These are phyloP conservation scores for Zoysia matrella DNA, from an alignment of 202 grass and related monocot genomes.

Conservation along the genomic window DNA sequence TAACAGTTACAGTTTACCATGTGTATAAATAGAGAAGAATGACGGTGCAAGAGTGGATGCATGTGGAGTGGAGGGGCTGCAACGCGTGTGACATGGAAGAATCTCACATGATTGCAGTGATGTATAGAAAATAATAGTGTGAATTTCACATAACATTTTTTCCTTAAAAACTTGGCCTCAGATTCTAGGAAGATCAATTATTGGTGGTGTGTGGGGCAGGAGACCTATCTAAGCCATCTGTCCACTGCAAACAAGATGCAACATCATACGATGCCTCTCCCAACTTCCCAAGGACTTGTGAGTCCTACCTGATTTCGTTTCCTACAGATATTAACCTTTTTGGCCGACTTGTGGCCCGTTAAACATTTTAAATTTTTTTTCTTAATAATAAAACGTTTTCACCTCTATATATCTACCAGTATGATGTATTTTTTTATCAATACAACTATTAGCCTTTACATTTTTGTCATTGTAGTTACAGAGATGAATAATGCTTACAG, in stretches of 20 bases:
- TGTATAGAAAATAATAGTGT: background rate
- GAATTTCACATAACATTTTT: background rate
- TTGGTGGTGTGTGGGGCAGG: slow-evolving; percentile 2
- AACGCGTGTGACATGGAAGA: no score
- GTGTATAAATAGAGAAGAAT: no score
- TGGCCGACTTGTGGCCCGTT: background rate
- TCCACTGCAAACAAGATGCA: slow-evolving; percentile 13
- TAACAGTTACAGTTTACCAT: no score
- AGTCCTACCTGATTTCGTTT: slow-evolving; percentile 7
- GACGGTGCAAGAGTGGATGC: no score
- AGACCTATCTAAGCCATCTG: background rate
- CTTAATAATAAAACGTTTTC: background rate
- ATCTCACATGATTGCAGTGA: no score
- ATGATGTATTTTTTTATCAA: background rate
- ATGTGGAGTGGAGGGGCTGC: no score
- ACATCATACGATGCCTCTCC: background rate
- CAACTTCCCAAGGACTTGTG: background rate
- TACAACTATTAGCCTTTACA: background rate
- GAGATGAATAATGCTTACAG: no score
- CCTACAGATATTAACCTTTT: background rate
- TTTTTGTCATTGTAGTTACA: background rate
- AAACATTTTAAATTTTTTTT: background rate
- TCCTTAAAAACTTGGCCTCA: background rate
- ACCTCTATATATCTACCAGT: background rate
- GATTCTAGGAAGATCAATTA: slow-evolving; percentile 12